Conservation (phyloP, 768 basidiomycete genomes). For the Lactarius sanguifluus region DNA sequence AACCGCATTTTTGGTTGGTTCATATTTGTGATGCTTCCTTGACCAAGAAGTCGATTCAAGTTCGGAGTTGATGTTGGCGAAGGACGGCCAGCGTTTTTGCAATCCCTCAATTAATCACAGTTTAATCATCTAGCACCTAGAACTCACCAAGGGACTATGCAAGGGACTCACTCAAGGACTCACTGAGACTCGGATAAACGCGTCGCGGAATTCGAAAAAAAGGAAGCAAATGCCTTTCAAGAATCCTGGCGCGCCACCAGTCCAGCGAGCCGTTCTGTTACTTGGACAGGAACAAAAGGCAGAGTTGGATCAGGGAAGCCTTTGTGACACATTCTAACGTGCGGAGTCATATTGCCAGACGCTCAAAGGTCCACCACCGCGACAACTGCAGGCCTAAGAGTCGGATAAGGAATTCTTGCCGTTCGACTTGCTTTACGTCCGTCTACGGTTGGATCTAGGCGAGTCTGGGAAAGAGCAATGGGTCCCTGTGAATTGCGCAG, state of each 20-base stretch:
- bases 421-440: neutral
- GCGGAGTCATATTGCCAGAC: neutral
- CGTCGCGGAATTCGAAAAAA: slow-evolving; percentile 24
- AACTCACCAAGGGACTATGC: too few relatives aligned
- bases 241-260: slow-evolving; percentile 10
- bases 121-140: neutral
- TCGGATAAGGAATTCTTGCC: slow-evolving; percentile 6
- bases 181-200: slow-evolving; percentile 2
- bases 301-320: neutral
- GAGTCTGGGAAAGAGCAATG: neutral
- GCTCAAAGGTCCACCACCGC: neutral
- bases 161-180: neutral
- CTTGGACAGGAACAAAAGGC: neutral
- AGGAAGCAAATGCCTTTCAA: slow-evolving; percentile 18
- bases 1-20: neutral
- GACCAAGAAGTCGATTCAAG: neutral
- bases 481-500: neutral
- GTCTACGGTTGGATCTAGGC: neutral
- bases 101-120: neutral
- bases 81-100: neutral
- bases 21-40: neutral
- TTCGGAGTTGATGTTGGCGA: neutral
- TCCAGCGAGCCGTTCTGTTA: neutral
- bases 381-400: neutral
- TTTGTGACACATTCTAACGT: slow-evolving; percentile 1